Evolutionary conservation across 345 rosid genomes (phyloP).

Genomic region (Sisymbrium altissimum): DNA sequence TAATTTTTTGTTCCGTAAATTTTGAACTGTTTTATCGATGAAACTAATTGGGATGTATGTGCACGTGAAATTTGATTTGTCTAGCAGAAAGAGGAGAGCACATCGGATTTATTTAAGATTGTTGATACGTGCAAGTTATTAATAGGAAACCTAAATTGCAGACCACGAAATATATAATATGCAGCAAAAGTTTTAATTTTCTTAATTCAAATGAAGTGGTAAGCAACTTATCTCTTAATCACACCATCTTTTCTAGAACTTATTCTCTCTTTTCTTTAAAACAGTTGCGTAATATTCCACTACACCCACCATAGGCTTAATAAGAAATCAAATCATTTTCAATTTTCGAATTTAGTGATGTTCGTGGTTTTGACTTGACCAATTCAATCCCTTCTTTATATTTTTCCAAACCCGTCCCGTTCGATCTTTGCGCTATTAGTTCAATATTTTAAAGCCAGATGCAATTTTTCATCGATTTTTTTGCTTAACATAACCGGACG

Average conservation of each 20-base stretch:
- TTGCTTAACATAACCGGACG: too few species aligned
- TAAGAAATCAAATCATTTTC: constrained; percentile 10
- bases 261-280: background rate
- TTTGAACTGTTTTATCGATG: background rate
- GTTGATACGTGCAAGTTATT: constrained; percentile 37
- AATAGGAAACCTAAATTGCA: constrained; percentile 15
- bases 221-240: constrained; percentile 23
- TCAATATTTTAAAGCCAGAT: too few species aligned
- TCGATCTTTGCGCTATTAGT: background rate
- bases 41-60: background rate
- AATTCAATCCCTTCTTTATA: background rate
- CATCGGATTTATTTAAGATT: constrained; percentile 20
- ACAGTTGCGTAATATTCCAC: constrained; percentile 20
- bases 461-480: too few species aligned
- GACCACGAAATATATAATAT: constrained; percentile 19
- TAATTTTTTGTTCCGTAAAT: background rate
- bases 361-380: constrained; percentile 28
- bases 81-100: constrained; percentile 17
- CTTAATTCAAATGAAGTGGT: constrained; percentile 20
- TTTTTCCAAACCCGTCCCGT: background rate
- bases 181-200: background rate
- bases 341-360: background rate
- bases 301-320: background rate
- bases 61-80: constrained; percentile 7
- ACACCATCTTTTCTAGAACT: background rate